Evolutionary conservation across 164 flowering plant species (phyloP), one percentile per base, ranked within the genome.

Genomic region (Amborella trichopoda): DNA sequence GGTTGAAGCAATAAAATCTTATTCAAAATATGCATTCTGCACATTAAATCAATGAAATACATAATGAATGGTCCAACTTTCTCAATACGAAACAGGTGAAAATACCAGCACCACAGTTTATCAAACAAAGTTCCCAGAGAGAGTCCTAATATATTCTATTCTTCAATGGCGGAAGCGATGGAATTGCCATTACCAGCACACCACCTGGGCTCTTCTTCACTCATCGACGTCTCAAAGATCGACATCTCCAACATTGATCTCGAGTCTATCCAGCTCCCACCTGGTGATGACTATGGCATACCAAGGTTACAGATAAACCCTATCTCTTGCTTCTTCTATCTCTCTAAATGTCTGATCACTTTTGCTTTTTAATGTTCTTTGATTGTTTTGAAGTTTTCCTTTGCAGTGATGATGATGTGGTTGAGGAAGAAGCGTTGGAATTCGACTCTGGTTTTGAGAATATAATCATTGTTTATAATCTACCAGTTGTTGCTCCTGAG

Each of bases 401-500:
- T 46, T 40, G 39, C 41, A 84, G 95, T 52, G 96, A 88, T 34
- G 96, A 65, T 0, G 70, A 91, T 54, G 86, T 77, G 2, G 77
- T 52, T n/a, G 60, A 62, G 22, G 95, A 76, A 36, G 96, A 88
- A 21, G 26, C 43, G 5, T 13, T 64, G 59, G 94, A 84, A 18
- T 76, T 71, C 10, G 99, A 88, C 12, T 8, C 56, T 5, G 86
- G 89, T 0, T 69, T 73, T 24, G 83, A 77, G 2, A 84, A 80
- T 48, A 66, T 77, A 26, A 82, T 91, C 2, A 81, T 88, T 4
- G 95, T 84, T 6, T 96, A 88, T 49, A 78, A 91, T 50, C 66
- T 88, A 0, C 99, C 99, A 0, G 81, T 77, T n/a, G 96, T 88
- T 42, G 81, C 91, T 0, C 55, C 26, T 2, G 96, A 88, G 61